These are phyloP conservation scores for Xylaria sp. DNA, from an alignment of 2,329 filamentous ascomycete species.

Conservation along the genomic window DNA sequence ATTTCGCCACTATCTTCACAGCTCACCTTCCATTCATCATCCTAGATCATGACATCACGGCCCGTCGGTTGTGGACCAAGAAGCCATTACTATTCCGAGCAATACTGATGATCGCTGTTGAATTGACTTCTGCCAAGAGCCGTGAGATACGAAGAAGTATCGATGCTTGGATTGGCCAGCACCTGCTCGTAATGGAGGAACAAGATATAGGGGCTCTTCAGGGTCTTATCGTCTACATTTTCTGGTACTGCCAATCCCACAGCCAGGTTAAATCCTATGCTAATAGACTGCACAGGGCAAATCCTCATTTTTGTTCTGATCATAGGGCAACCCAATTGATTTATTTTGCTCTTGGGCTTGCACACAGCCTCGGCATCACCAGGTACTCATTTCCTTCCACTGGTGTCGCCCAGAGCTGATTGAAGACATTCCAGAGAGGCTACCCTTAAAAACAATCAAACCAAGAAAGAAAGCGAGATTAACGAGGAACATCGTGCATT, in stretches of 20 bases:
- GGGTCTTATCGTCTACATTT: slow-evolving; percentile 58
- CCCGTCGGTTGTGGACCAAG: slow-evolving; percentile 47
- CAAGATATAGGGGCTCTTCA: slow-evolving; percentile 58
- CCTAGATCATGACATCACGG: slow-evolving; percentile 47
- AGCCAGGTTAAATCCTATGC: background rate
- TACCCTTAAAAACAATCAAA: slow-evolving; percentile 28
- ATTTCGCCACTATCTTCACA: slow-evolving; percentile 51
- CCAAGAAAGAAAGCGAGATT: slow-evolving; percentile 45
- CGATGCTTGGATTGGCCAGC: slow-evolving; percentile 56
- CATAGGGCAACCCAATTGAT: slow-evolving; percentile 53
- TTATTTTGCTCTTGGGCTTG: slow-evolving; percentile 56
- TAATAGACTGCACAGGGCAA: slow-evolving; percentile 48
- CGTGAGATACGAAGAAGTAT: slow-evolving; percentile 56
- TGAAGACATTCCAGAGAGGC: slow-evolving; percentile 34
- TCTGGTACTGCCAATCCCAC: slow-evolving; percentile 53
- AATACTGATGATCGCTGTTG: slow-evolving; percentile 53
- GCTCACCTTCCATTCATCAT: slow-evolving; percentile 55
- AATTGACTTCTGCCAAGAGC: slow-evolving; percentile 50
- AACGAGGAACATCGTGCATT: slow-evolving; percentile 55
- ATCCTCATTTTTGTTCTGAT: slow-evolving; percentile 52
- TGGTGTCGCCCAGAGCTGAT: slow-evolving; percentile 33
- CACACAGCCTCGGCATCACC: slow-evolving; percentile 55
- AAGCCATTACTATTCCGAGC: slow-evolving; percentile 56
- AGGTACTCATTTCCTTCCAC: slow-evolving; percentile 37
- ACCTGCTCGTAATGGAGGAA: slow-evolving; percentile 56